Conservation (phyloP, 352 stramenopile genomes). For the Phytophthora uliginosa region DNA sequence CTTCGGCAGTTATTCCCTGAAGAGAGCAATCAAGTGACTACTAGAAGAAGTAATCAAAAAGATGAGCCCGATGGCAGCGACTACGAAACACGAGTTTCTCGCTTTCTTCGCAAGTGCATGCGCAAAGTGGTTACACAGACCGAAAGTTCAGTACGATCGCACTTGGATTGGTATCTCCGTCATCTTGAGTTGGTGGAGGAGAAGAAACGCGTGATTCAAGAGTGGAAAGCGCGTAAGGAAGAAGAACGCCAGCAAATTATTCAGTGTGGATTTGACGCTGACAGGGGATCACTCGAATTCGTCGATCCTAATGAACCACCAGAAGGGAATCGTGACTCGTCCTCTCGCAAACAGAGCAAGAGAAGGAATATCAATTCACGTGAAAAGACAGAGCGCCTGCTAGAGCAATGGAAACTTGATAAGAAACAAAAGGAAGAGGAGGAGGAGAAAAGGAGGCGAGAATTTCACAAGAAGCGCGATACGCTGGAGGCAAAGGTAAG, state of each 20-base stretch:
- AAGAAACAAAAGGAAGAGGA: constrained; percentile 52
- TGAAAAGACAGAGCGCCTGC: constrained; percentile 34
- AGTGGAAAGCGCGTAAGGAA: constrained; percentile 71
- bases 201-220: constrained; percentile 67
- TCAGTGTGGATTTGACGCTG: constrained; percentile 46
- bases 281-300: constrained; percentile 10
- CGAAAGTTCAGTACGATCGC: constrained; percentile 59
- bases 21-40: constrained; percentile 23
- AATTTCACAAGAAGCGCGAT: constrained; percentile 45
- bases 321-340: neutral
- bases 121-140: constrained; percentile 64
- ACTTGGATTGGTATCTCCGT: constrained; percentile 77
- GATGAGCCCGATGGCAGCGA: constrained; percentile 25
- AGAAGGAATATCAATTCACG: constrained; percentile 29
- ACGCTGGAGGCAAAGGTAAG: constrained; percentile 62
- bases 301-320: neutral
- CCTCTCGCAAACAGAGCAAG: constrained; percentile 2
- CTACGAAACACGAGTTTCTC: constrained; percentile 56
- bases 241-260: constrained; percentile 52
- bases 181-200: constrained; percentile 64
- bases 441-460: constrained; percentile 33
- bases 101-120: constrained; percentile 64
- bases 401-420: constrained; percentile 57
- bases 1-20: constrained; percentile 35
- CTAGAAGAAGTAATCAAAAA: neutral